These are phyloP conservation scores for Cenchrus fungigraminus DNA, from an alignment of 176 grass and related monocot genomes.

Conservation along the genomic window DNA sequence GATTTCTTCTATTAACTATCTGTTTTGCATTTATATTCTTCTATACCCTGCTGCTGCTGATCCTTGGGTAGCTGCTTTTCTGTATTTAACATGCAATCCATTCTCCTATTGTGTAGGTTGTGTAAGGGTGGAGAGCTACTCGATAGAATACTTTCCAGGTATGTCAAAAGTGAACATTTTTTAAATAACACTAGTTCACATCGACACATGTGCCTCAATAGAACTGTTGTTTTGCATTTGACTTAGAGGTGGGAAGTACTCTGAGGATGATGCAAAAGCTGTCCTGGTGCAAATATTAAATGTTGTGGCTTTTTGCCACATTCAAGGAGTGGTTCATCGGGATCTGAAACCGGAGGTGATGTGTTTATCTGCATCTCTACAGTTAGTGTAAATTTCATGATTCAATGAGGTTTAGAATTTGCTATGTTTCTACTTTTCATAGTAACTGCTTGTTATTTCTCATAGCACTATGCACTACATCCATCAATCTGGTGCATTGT, in stretches of 20 bases:
- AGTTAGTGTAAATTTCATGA: neutral
- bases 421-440: neutral
- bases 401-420: constrained; percentile 1
- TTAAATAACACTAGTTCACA: constrained; percentile 9
- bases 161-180: constrained; percentile 26
- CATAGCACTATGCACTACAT: neutral
- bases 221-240: constrained; percentile 23
- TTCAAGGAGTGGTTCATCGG: constrained; percentile 86
- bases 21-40: constrained; percentile 18
- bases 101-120: constrained; percentile 51
- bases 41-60: neutral
- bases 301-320: constrained; percentile 83
- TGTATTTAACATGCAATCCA: constrained; percentile 8
- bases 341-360: constrained; percentile 90
- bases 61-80: neutral
- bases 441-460: neutral
- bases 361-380: neutral
- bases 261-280: constrained; percentile 83
- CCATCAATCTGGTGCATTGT: constrained; percentile 3
- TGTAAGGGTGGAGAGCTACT: constrained; percentile 80
- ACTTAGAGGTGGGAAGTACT: constrained; percentile 80
- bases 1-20: constrained; percentile 1
- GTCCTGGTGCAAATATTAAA: constrained; percentile 78
- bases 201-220: constrained; percentile 17
- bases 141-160: constrained; percentile 90